Conservation (phyloP, 2,329 filamentous ascomycete species). For the Beauveria sp. region DNA sequence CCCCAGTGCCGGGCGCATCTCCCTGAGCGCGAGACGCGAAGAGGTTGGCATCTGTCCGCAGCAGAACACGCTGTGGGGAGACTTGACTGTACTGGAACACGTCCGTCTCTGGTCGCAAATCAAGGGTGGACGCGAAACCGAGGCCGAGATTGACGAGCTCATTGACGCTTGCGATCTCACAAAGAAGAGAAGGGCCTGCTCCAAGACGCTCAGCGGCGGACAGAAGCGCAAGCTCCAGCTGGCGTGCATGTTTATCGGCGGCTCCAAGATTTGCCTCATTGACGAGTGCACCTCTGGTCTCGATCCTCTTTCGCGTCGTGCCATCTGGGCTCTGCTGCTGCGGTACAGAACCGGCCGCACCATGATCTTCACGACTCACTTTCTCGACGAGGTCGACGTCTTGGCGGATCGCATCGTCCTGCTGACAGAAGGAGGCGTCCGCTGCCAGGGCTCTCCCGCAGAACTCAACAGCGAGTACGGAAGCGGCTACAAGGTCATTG, state of each 20-base stretch:
- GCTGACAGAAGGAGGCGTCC: constrained; percentile 53
- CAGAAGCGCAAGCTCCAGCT: constrained; percentile 8
- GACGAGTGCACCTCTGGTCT: constrained; percentile 62
- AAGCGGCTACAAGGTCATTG: constrained; percentile 54
- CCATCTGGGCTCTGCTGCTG: constrained; percentile 64
- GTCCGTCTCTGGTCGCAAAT: constrained; percentile 55
- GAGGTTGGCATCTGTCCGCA: constrained; percentile 54
- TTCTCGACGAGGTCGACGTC: constrained; percentile 64
- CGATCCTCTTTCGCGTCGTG: constrained; percentile 57
- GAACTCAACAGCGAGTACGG: constrained; percentile 57
- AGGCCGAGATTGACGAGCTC: constrained; percentile 39
- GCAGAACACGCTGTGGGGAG: constrained; percentile 60
- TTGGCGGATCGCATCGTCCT: constrained; percentile 62
- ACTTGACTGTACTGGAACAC: constrained; percentile 58
- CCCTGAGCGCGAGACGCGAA: constrained; percentile 41
- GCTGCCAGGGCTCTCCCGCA: constrained; percentile 54
- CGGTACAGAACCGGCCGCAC: constrained; percentile 54
- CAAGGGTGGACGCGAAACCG: constrained; percentile 40
- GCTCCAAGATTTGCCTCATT: constrained; percentile 58
- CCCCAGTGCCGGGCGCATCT: constrained; percentile 52
- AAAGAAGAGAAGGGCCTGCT: constrained; percentile 46
- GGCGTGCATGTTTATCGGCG: constrained; percentile 64
- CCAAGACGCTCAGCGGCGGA: constrained; percentile 38
- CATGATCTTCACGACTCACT: constrained; percentile 63
- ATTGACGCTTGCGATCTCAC: constrained; percentile 52